These are phyloP conservation scores for Fusarium burgessii DNA, from an alignment of 2,329 filamentous ascomycete genomes.

Conservation along the genomic window DNA sequence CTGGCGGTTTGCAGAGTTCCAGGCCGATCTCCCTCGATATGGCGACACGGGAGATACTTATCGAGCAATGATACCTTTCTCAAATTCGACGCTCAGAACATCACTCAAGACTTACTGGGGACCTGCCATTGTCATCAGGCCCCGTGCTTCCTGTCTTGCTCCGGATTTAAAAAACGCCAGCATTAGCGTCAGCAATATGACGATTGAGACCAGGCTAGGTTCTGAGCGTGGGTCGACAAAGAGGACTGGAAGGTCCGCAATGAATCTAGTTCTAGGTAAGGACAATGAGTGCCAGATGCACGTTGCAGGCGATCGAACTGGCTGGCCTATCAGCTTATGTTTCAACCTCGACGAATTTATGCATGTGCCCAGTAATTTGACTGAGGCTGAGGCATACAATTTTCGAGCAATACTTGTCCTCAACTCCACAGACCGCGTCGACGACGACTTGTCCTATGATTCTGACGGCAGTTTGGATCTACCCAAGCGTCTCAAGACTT, in stretches of 20 bases:
- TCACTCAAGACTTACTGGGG: conserved; percentile 1
- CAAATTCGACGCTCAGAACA: neutral
- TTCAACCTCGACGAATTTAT: too few relatives aligned
- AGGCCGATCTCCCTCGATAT: too few relatives aligned
- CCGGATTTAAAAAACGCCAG: neutral
- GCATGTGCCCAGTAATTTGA: too few relatives aligned
- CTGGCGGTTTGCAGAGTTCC: conserved; percentile 18
- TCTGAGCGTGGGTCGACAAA: too few relatives aligned
- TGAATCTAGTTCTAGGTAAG: too few relatives aligned
- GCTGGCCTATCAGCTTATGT: too few relatives aligned
- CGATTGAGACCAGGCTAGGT: too few relatives aligned
- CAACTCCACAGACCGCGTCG: neutral
- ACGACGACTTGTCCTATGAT: too few relatives aligned
- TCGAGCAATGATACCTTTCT: conserved; percentile 9
- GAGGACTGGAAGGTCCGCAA: too few relatives aligned
- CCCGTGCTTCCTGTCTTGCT: neutral
- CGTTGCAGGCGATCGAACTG: too few relatives aligned
- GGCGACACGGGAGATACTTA: conserved; percentile 11
- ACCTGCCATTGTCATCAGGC: neutral
- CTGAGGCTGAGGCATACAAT: neutral
- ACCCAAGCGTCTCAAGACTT: neutral
- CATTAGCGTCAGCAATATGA: neutral
- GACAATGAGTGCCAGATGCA: too few relatives aligned
- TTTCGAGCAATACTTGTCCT: neutral
- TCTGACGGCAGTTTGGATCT: too few relatives aligned